These are phyloP conservation scores for Orbilia blumenaviensis DNA, from an alignment of 2,329 filamentous ascomycete genomes.

Conservation along the genomic window DNA sequence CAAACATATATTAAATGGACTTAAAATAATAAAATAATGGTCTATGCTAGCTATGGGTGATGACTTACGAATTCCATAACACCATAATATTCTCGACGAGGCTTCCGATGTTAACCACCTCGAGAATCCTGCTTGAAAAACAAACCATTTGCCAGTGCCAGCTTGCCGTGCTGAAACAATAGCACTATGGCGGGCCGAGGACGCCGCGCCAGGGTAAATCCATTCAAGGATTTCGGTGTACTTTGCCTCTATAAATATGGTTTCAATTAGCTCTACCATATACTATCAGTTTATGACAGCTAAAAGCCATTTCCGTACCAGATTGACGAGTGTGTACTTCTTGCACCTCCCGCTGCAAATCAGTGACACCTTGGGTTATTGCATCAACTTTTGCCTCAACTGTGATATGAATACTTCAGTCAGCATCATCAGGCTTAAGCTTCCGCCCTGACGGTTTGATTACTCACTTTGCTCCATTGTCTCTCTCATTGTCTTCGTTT, in stretches of 20 bases:
- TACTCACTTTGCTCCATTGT: neutral
- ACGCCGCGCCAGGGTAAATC: neutral
- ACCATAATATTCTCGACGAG: neutral
- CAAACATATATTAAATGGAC: too few relatives aligned
- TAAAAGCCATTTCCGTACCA: too few relatives aligned
- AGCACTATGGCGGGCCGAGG: neutral
- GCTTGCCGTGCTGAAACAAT: neutral
- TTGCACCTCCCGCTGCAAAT: neutral
- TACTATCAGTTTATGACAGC: too few relatives aligned
- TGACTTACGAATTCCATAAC: slow-evolving; percentile 8
- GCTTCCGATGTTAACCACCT: neutral
- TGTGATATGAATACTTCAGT: too few relatives aligned
- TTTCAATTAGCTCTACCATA: too few relatives aligned
- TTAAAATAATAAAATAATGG: too few relatives aligned
- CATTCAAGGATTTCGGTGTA: neutral
- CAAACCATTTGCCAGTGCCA: slow-evolving; percentile 1
- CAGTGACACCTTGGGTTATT: neutral
- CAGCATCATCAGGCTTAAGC: too few relatives aligned
- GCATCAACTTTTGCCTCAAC: neutral
- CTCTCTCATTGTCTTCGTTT: neutral
- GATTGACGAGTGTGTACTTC: too few relatives aligned
- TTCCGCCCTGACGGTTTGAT: too few relatives aligned
- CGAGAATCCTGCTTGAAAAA: neutral
- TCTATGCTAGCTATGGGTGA: neutral
- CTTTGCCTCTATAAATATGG: slow-evolving; percentile 10